These are phyloP conservation scores for Epichloe bromicola DNA, from an alignment of 2,329 filamentous ascomycete genomes.

Conservation along the genomic window DNA sequence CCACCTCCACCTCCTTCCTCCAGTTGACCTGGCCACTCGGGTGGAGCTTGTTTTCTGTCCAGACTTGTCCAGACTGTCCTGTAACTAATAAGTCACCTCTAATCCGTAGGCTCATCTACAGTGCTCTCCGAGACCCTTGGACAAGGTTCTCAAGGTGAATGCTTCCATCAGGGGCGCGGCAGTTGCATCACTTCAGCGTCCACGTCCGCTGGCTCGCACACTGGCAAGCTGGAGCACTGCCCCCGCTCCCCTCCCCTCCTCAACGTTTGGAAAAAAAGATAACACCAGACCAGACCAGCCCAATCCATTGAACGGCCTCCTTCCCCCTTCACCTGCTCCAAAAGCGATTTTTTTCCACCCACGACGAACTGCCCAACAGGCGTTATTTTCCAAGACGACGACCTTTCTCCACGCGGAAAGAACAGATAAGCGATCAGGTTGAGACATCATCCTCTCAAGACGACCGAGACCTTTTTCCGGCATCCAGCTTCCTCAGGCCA, in stretches of 20 bases:
- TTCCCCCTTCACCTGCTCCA: conserved; percentile 4
- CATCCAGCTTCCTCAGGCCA: background rate
- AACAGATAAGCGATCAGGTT: background rate
- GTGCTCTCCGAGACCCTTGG: too few relatives aligned
- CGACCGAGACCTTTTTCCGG: conserved; percentile 5
- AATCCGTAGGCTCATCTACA: too few relatives aligned
- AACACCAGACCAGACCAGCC: background rate
- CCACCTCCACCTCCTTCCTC: too few relatives aligned
- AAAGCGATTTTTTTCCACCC: conserved; percentile 1
- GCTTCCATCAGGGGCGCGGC: too few relatives aligned
- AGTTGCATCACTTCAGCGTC: background rate
- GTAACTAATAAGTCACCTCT: too few relatives aligned
- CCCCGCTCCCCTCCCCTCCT: background rate
- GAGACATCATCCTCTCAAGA: background rate
- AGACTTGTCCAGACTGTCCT: too few relatives aligned
- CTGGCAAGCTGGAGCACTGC: background rate
- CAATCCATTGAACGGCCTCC: background rate
- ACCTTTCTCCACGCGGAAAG: background rate
- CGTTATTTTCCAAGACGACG: background rate
- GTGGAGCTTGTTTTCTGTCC: too few relatives aligned
- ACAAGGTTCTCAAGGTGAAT: too few relatives aligned
- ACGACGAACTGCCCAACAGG: conserved; percentile 5
- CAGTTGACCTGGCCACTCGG: too few relatives aligned
- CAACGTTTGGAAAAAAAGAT: conserved; percentile 3
- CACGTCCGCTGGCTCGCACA: background rate